These are phyloP conservation scores for Cetraspora pellucida DNA, from an alignment of 192 early-diverging fungal genomes.

Conservation along the genomic window DNA sequence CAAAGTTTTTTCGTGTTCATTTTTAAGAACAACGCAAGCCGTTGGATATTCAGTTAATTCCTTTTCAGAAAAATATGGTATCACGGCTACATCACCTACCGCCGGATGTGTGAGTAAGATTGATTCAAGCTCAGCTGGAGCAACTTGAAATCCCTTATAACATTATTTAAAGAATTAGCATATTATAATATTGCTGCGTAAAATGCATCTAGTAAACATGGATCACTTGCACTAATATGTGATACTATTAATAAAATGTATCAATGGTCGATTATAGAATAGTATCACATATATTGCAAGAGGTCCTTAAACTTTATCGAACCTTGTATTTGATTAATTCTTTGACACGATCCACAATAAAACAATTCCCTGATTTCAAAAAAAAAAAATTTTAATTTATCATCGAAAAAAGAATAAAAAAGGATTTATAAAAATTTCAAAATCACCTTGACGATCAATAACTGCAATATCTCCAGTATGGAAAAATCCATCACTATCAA, in stretches of 20 bases:
- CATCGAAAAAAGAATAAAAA: not conserved
- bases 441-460: slow-evolving; percentile 61
- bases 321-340: slow-evolving; percentile 93
- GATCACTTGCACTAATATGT: no score
- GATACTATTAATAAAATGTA: no score
- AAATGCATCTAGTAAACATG: not conserved
- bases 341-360: slow-evolving; percentile 80
- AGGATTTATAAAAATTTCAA: slow-evolving; percentile 25
- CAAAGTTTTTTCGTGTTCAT: slow-evolving; percentile 46
- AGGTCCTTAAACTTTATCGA: no score
- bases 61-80: slow-evolving; percentile 62
- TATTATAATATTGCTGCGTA: not conserved
- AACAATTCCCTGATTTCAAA: slow-evolving; percentile 45
- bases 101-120: slow-evolving; percentile 68
- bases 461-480: slow-evolving; percentile 84
- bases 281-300: no score
- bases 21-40: slow-evolving; percentile 70
- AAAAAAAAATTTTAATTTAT: not conserved
- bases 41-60: slow-evolving; percentile 76
- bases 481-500: slow-evolving; percentile 76
- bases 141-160: slow-evolving; percentile 63
- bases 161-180: not conserved
- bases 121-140: slow-evolving; percentile 88
- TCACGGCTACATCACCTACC: slow-evolving; percentile 72
- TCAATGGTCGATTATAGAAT: no score